phyloP scores from a whole-genome alignment of 2,329 filamentous ascomycete species.

The Clathrospora elynae region DNA sequence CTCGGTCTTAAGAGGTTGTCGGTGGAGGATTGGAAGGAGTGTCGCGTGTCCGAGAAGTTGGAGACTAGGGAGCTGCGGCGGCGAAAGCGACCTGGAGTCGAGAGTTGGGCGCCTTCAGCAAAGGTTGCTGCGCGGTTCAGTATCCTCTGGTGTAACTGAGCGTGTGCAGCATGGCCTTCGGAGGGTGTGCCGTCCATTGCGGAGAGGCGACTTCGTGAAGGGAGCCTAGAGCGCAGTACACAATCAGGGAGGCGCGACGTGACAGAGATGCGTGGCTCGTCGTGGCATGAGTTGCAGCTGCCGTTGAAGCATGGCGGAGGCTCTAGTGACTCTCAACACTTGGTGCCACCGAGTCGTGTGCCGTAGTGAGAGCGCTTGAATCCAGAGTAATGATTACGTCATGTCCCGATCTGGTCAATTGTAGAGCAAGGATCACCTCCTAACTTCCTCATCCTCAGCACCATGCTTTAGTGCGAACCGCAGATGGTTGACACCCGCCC shows the following conservation, averaged over 20 bases:
- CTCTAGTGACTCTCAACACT: conserved; percentile 16
- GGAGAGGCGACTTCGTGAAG: conserved; percentile 10
- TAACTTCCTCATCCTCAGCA: neutral
- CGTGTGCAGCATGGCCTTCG: conserved; percentile 31
- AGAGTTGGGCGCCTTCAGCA: conserved; percentile 35
- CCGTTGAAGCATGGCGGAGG: conserved; percentile 18
- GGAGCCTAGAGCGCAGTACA: conserved; percentile 3
- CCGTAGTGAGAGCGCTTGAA: conserved; percentile 12
- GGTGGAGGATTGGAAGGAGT: conserved; percentile 67
- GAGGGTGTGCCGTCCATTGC: conserved; percentile 36
- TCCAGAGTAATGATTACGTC: conserved; percentile 21
- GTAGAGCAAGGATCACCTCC: conserved; percentile 9
- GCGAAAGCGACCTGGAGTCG: conserved; percentile 43
- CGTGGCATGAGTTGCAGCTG: conserved; percentile 3
- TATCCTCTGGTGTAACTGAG: conserved; percentile 43
- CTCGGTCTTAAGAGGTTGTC: conserved; percentile 68
- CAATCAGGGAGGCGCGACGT: conserved; percentile 8
- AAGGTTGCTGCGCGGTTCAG: conserved; percentile 45
- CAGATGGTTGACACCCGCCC: neutral
- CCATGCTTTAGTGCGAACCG: neutral
- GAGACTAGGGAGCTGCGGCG: conserved; percentile 80
- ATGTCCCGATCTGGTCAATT: conserved; percentile 19
- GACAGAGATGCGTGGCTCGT: conserved; percentile 6
- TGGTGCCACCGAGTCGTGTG: conserved; percentile 10
- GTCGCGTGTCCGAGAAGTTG: conserved; percentile 73